Evolutionary conservation across 2,329 filamentous ascomycete genomes (phyloP).

Genomic region (Aspergillus sp.): DNA sequence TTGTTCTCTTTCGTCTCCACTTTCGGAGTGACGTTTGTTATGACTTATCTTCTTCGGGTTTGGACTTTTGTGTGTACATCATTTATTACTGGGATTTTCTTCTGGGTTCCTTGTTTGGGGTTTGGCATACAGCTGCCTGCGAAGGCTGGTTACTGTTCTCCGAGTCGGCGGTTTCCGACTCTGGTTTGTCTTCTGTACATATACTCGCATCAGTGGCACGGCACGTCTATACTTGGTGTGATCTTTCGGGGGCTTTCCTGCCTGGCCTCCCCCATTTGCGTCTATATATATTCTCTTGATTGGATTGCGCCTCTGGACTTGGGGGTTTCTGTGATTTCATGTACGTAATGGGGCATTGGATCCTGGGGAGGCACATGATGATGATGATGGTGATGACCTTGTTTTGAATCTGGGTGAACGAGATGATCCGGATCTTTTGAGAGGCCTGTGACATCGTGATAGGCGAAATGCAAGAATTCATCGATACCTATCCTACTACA

Average conservation of each 20-base stretch:
- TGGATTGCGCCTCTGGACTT: conserved; percentile 11
- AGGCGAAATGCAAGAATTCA: too few species aligned
- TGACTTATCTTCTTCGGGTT: conserved; percentile 4
- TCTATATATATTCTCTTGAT: conserved; percentile 17
- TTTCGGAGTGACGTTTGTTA: conserved; percentile 5
- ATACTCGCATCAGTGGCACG: conserved; percentile 29
- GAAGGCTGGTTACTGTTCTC: conserved; percentile 12
- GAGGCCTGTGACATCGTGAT: neutral
- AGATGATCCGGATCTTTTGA: neutral
- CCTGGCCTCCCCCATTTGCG: conserved; percentile 11
- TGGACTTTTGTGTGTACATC: conserved; percentile 19
- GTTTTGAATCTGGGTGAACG: neutral
- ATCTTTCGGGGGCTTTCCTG: conserved; percentile 7
- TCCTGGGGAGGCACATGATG: conserved; percentile 3
- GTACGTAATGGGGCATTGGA: conserved; percentile 16
- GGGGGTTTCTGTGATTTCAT: conserved; percentile 15
- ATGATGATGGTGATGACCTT: conserved; percentile 13
- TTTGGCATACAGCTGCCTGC: conserved; percentile 18
- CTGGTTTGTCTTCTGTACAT: conserved; percentile 34
- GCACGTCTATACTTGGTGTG: conserved; percentile 17
- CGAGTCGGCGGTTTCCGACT: conserved; percentile 22
- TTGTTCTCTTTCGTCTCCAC: neutral
- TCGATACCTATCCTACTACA: neutral
- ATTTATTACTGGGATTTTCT: conserved; percentile 12
- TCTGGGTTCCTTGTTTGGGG: conserved; percentile 10